Conservation (phyloP, 352 stramenopile species). For the Globisporangium orthogonon region DNA sequence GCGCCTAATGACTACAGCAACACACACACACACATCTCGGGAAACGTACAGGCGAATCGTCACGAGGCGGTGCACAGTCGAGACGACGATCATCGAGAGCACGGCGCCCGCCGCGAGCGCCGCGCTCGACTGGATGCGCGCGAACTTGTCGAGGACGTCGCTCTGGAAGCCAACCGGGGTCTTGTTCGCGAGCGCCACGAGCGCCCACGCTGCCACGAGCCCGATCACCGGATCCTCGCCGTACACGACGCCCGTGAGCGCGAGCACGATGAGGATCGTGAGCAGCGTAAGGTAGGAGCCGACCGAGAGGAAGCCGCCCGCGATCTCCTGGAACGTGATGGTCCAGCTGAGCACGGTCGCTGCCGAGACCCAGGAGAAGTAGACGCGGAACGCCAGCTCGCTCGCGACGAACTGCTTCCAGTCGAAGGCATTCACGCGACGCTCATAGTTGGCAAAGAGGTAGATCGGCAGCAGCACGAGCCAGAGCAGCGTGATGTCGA, state of each 20-base stretch:
- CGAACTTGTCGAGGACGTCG: conserved; percentile 19
- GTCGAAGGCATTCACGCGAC: conserved; percentile 28
- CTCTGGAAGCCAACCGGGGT: conserved; percentile 17
- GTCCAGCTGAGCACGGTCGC: conserved; percentile 47
- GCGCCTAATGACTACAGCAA: no score
- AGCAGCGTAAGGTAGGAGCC: conserved; percentile 40
- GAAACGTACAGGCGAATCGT: conserved; percentile 12
- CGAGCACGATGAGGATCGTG: conserved; percentile 30
- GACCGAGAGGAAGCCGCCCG: conserved; percentile 30
- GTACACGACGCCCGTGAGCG: conserved; percentile 36
- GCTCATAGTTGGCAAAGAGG: conserved; percentile 50
- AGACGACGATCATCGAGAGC: conserved; percentile 22
- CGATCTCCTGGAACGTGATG: conserved; percentile 34
- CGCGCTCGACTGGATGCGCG: conserved; percentile 33
- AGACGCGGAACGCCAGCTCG: conserved; percentile 54
- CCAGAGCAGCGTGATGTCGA: conserved; percentile 55
- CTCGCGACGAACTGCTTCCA: conserved; percentile 57
- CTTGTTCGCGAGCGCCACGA: conserved; percentile 44
- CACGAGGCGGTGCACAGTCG: conserved; percentile 20
- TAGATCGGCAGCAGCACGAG: conserved; percentile 57
- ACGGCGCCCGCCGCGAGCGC: conserved; percentile 30
- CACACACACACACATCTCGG: not conserved
- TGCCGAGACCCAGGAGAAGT: conserved; percentile 60
- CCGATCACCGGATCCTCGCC: conserved; percentile 49
- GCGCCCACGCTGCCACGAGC: conserved; percentile 40